Evolutionary conservation across 768 basidiomycete genomes (phyloP), one percentile per base, ranked within the genome.

Genomic region (Termitomyces eurrhizus): DNA sequence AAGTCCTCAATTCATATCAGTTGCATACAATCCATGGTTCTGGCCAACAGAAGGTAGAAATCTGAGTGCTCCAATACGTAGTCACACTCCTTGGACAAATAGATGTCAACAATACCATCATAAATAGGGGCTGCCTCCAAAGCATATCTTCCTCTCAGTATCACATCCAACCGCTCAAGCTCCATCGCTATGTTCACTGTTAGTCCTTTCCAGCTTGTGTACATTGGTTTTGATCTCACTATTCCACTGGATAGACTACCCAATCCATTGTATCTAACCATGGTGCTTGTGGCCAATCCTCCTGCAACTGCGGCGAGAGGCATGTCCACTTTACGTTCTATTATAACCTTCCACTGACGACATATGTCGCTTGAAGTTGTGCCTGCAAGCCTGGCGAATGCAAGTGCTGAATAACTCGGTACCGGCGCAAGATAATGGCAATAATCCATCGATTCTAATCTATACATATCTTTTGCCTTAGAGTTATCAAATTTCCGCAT

Each of bases 331-430:
- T 39, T 0, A 14, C 21, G 60, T 62, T 4, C 48, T 58, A 16
- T 32, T 39, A 16, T 26, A 33, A 12, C 52, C 39, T 29, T 24
- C 37, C 9, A 52, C 14, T 49, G 50, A 62, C 62, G 41, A 32
- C 5, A 42, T 13, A 2, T 29, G 21, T 13, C 3, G 33, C 36
- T 16, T 37, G 26, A 60, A 88, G 86, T 62, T 89, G 86, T 77
- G 59, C 62, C 32, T 88, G 87, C 81, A 80, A 82, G 74, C 68
- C 83, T 54, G 82, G 79, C 56, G 80, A 82, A 62, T 87, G 86
- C 86, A 87, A 86, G 74, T 89, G 84, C 78, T 85, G 72, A 81
- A 63, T 57, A 61, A 59, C 42, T 13, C n/a, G 5, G 7, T 11
- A 54, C 7, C 39, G 11, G 32, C 16, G 26, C 13, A 12, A 29